Conservation (phyloP, 805 yeast species). For the Candida hungchunana region DNA sequence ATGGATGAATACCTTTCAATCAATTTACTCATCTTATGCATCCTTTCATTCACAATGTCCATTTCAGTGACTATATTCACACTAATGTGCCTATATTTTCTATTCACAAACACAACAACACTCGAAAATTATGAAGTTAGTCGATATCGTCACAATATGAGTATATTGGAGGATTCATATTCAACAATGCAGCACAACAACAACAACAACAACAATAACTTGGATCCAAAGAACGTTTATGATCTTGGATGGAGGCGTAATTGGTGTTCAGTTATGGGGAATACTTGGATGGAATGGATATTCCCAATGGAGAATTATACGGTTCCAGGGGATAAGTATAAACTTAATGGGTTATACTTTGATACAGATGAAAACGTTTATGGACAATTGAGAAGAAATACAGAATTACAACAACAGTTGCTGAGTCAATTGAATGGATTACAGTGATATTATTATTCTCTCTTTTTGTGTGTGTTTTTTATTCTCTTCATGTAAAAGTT, state of each 20-base stretch:
- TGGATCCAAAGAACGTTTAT: slow-evolving; percentile 61
- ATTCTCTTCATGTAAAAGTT: no score
- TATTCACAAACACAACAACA: slow-evolving; percentile 69
- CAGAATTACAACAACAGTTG: slow-evolving; percentile 35
- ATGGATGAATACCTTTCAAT: slow-evolving; percentile 44
- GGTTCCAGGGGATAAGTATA: slow-evolving; percentile 26
- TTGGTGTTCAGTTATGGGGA: slow-evolving; percentile 74
- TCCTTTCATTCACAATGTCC: slow-evolving; percentile 48
- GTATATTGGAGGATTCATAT: slow-evolving; percentile 30
- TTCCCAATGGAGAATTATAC: slow-evolving; percentile 50
- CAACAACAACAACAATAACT: no score
- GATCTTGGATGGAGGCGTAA: slow-evolving; percentile 65
- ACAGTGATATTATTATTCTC: neutral
- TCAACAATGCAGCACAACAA: no score
- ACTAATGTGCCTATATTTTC: slow-evolving; percentile 53
- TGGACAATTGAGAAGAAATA: slow-evolving; percentile 36
- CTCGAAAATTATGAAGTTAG: slow-evolving; percentile 65
- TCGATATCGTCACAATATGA: slow-evolving; percentile 40
- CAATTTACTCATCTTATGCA: slow-evolving; percentile 54
- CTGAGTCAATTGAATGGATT: slow-evolving; percentile 10
- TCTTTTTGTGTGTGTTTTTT: no score
- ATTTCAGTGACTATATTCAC: slow-evolving; percentile 56
- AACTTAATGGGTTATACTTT: slow-evolving; percentile 48
- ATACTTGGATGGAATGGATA: slow-evolving; percentile 59
- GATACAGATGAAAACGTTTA: slow-evolving; percentile 41